phyloP scores from a whole-genome alignment of 108 stramenopile species.

The Nannochloropsis salina region DNA sequence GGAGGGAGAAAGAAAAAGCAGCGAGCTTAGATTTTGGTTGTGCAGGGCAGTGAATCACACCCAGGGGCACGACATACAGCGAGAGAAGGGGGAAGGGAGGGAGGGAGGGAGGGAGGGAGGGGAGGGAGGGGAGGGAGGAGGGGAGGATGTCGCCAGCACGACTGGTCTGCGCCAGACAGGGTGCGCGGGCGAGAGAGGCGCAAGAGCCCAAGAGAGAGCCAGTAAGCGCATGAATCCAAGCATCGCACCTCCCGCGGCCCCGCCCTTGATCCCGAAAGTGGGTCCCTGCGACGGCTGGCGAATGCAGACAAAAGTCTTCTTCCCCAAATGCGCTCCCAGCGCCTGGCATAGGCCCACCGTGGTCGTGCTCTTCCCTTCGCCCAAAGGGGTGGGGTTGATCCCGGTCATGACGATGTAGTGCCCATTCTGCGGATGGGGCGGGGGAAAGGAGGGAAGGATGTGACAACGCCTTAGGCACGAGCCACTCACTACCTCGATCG shows the following conservation, averaged over 20 bases:
- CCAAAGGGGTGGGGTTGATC: slow-evolving; percentile 97
- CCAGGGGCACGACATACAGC: background rate
- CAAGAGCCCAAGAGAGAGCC: slow-evolving; percentile 68
- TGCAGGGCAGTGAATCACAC: no score
- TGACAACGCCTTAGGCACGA: background rate
- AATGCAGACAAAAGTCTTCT: slow-evolving; percentile 62
- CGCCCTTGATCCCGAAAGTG: slow-evolving; percentile 99
- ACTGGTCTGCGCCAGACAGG: slow-evolving; percentile 59
- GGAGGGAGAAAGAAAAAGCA: background rate
- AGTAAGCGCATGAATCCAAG: background rate
- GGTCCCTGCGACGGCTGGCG: slow-evolving; percentile 79
- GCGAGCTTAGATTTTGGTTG: background rate
- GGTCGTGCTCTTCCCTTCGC: slow-evolving; percentile 86
- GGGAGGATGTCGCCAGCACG: slow-evolving; percentile 43
- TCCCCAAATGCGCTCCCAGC: slow-evolving; percentile 78
- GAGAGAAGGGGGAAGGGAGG: background rate
- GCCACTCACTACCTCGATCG: background rate
- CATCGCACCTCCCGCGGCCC: slow-evolving; percentile 84
- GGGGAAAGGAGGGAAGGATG: background rate
- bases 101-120: background rate
- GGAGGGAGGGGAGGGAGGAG: background rate
- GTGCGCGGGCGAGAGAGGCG: slow-evolving; percentile 83
- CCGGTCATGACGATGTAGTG: slow-evolving; percentile 97
- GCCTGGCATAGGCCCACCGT: slow-evolving; percentile 76
- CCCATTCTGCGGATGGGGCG: slow-evolving; percentile 59